Base-by-base conservation (phyloP, 768 basidiomycete species). In the Russula dissimulans region DNA sequence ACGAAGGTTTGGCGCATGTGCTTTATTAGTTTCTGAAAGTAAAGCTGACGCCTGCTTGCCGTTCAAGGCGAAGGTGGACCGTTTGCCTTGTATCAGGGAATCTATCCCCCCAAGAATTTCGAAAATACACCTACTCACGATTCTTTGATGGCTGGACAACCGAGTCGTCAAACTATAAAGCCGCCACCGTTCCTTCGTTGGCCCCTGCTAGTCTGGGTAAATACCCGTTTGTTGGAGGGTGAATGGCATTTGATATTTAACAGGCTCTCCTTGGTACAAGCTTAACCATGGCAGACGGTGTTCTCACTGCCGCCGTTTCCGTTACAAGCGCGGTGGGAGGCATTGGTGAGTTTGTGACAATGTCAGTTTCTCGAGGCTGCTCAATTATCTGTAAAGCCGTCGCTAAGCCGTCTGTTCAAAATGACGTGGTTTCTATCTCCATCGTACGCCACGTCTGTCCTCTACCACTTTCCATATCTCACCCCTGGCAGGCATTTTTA, bases 271-370 rank as follows among this genome's bases (percentile, higher is more conserved):
- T 88, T 59, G 86, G 83, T 36, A 86, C 85, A 45, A 78, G 80
- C 14, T 71, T 87, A 45, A 85, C 85, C 0, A 78, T 87, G 73
- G 81, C 84, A 0, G 86, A 88, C 61, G 86, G 86, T 38, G 72
- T 85, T 22, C 77, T 87, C 39, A 86, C 85, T 0, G 83, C 85
- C 4, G 84, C 86, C 5, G 85, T 87, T 6, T 84, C 83, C 0
- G 81, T 87, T 8, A 84, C 82, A 0, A 82, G 81, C 42, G 85
- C 85, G 5, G 83, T 87, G 2, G 80, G 74, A 15, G 86, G 87
- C n/a, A 83, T 88, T 60, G 65, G 65, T 61, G 47, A 38, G 59
- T 45, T 15, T 7, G 8, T 18, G n/a, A 39, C 44, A 9, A 18
- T n/a, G 10, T 22, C 15, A 2, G 7, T 6, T 32, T n/a, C 10